Percentiles rank a stretch among this genome's conserved stretches.
phyloP scores from a whole-genome alignment of 768 basidiomycete species.

The Sarcodon aspratus region DNA sequence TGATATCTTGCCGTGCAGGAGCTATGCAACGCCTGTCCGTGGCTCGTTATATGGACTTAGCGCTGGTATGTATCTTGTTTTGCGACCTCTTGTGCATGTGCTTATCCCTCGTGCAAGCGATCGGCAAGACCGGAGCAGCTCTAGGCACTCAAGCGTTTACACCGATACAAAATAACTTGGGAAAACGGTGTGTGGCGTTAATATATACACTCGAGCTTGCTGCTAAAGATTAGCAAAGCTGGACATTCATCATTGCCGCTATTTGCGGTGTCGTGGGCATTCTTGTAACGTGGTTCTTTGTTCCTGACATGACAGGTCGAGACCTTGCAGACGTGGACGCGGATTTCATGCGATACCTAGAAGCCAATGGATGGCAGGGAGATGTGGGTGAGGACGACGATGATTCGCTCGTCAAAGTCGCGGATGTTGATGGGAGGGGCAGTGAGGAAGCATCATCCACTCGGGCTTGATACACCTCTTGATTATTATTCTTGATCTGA shows the following conservation, averaged over 20 bases:
- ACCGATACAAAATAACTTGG: conserved; percentile 56
- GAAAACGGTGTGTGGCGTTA: conserved; percentile 34
- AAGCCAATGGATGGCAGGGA: conserved; percentile 56
- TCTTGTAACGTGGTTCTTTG: conserved; percentile 54
- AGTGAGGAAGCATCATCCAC: conserved; percentile 4
- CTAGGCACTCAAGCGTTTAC: conserved; percentile 61
- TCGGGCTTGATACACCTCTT: background rate
- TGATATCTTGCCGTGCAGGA: conserved; percentile 22
- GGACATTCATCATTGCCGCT: conserved; percentile 63
- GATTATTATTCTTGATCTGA: no score
- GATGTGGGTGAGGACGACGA: conserved; percentile 46
- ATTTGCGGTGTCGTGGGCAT: conserved; percentile 55
- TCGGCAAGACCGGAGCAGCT: conserved; percentile 67
- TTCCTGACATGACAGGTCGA: conserved; percentile 55
- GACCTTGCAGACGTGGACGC: conserved; percentile 59
- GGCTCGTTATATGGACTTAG: no score
- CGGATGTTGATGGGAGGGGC: conserved; percentile 7
- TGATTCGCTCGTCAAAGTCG: conserved; percentile 3
- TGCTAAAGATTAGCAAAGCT: conserved; percentile 20
- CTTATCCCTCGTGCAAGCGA: conserved; percentile 57
- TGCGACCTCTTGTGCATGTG: conserved; percentile 25
- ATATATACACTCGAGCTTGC: background rate
- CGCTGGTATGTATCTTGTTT: background rate
- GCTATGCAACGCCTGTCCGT: conserved; percentile 55
- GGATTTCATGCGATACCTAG: conserved; percentile 47